Evolutionary conservation across 2,329 filamentous ascomycete genomes (phyloP).

Genomic region (Arthrobotrys sinensis): DNA sequence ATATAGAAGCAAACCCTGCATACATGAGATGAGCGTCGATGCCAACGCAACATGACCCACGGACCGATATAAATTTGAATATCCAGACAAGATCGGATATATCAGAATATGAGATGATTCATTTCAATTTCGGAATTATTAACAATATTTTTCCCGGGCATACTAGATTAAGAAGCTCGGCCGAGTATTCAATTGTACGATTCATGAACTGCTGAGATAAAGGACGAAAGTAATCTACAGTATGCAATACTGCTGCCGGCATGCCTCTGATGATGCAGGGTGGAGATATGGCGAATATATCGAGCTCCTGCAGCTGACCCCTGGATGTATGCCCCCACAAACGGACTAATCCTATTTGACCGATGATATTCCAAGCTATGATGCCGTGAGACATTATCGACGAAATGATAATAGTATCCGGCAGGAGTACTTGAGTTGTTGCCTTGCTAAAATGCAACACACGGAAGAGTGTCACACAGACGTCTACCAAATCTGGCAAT

Average conservation of each 20-base stretch:
- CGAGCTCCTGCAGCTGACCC: slow-evolving; percentile 18
- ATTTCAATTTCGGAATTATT: background rate
- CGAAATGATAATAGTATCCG: background rate
- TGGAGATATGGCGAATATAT: slow-evolving; percentile 17
- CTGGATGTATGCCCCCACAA: background rate
- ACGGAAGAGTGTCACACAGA: slow-evolving; percentile 10
- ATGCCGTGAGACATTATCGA: background rate
- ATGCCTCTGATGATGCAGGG: background rate
- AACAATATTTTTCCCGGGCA: background rate
- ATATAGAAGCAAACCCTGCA: slow-evolving; percentile 7
- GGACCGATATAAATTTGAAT: background rate
- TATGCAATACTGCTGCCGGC: background rate
- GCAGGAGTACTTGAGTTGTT: slow-evolving; percentile 1
- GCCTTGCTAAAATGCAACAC: slow-evolving; percentile 28
- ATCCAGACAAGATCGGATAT: background rate
- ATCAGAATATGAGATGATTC: background rate
- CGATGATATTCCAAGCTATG: background rate
- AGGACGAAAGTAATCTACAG: background rate
- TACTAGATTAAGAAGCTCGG: slow-evolving; percentile 4
- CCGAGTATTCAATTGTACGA: background rate
- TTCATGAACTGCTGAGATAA: background rate
- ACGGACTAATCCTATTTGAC: slow-evolving; percentile 10
- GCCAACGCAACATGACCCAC: too few species aligned
- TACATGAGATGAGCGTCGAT: background rate
- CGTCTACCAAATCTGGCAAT: slow-evolving; percentile 18